Base-by-base conservation (phyloP, 1,284 basidiomycete species). In the Exobasidium cylindrosporum region DNA sequence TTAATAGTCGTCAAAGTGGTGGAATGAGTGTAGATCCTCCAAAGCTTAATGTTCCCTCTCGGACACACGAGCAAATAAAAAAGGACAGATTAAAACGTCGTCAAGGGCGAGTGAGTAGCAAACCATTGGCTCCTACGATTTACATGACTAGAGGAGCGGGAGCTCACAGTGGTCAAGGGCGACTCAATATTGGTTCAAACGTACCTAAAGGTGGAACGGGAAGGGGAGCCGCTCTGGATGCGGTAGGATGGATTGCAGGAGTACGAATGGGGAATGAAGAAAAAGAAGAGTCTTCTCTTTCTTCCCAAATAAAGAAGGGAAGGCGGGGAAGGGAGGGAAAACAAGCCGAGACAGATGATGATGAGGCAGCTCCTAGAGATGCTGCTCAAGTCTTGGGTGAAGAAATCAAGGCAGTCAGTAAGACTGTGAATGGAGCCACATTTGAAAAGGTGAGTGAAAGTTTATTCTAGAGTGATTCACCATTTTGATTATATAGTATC, bases 171-270 rank as follows among this genome's bases (percentile, higher is more conserved):
- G 54, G 40, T 23, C 54, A 55, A 24, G 14, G 47, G 7, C 7
- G 47, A 24, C 17, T 55, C 4, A 44, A 44, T 13, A 50, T 50
- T 13, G 35, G 35, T 10, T 40, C 35, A 40, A 40, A 40, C 17
- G 17, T 40, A 7, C 47, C 47, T n/a, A 55, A 23, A 13, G 47
- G 47, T 24, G 47, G 21, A 6, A 28, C 47, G 13, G 21, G 26
- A 44, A 35, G 29, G 31, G 54, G 54, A n/a, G 29, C 13, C 29
- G 50, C 54, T 24, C 24, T 69, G 5, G 72, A 74, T 23, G 66
- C 72, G 13, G 61, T 73, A 29, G 69, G 67, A 14, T 72, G 68
- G 71, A 73, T 75, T 32, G 63, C 70, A 43, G 68, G 73, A 30
- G 69, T 71, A 28, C 60, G 68, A 0, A 59, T 73, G 31, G 66